A percentile compares a stretch with the other conserved stretches of the same genome.
These are phyloP conservation scores for Aspergillus sclerotioniger DNA, from an alignment of 495 filamentous ascomycete species.

Conservation along the genomic window DNA sequence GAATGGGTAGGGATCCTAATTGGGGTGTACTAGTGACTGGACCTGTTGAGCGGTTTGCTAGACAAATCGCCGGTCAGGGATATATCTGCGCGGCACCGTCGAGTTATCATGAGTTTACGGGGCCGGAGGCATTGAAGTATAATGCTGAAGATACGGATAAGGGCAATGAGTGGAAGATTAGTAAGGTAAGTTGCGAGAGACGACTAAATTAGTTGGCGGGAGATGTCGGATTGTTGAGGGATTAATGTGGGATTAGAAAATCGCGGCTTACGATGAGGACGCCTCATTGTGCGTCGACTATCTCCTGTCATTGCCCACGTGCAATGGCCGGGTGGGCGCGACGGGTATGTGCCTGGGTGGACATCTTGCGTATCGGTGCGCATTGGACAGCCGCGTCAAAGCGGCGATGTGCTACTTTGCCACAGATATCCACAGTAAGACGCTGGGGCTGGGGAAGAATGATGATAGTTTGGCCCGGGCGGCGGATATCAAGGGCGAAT, in stretches of 20 bases:
- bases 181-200: slow-evolving; percentile 52
- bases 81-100: slow-evolving; percentile 91
- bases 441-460: slow-evolving; percentile 65
- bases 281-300: slow-evolving; percentile 68
- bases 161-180: slow-evolving; percentile 83
- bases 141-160: slow-evolving; percentile 83
- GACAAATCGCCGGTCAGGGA: slow-evolving; percentile 89
- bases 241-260: slow-evolving; percentile 50
- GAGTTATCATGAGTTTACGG: slow-evolving; percentile 90
- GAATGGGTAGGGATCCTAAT: neutral
- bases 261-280: slow-evolving; percentile 89
- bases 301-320: slow-evolving; percentile 72
- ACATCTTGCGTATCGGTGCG: slow-evolving; percentile 82
- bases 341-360: slow-evolving; percentile 97
- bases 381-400: slow-evolving; percentile 70
- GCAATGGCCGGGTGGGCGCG: slow-evolving; percentile 79
- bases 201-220: neutral
- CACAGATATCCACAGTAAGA: slow-evolving; percentile 81
- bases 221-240: neutral
- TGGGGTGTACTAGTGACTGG: slow-evolving; percentile 72
- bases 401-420: slow-evolving; percentile 88
- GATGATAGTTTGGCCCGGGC: slow-evolving; percentile 64
- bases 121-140: slow-evolving; percentile 80
- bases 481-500: slow-evolving; percentile 74
- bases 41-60: slow-evolving; percentile 84